Conservation (phyloP, 2,329 filamentous ascomycete genomes). For the Bisporella sp. region DNA sequence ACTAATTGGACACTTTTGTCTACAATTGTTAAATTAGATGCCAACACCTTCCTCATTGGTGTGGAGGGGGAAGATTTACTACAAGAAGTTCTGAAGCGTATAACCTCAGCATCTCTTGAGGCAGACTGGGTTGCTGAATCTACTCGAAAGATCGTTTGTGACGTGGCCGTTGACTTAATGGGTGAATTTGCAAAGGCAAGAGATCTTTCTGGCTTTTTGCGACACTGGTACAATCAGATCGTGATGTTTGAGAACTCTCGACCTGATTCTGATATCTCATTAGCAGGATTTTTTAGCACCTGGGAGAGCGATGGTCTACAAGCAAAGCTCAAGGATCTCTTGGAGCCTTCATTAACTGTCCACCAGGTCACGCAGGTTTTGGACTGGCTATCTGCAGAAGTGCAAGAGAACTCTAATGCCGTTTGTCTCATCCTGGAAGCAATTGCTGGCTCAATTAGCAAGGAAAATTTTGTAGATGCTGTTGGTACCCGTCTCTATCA, state of each 20-base stretch:
- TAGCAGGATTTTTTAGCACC: conserved; percentile 13
- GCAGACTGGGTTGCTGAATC: conserved; percentile 11
- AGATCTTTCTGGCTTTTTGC: conserved; percentile 33
- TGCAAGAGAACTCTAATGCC: conserved; percentile 16
- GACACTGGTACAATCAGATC: conserved; percentile 30
- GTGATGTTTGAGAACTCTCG: conserved; percentile 21
- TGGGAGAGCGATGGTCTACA: conserved; percentile 27
- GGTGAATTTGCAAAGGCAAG: conserved; percentile 33
- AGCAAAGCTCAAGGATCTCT: conserved; percentile 19
- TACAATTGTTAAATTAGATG: conserved; percentile 36
- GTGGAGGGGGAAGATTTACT: conserved; percentile 24
- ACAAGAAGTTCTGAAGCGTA: conserved; percentile 25
- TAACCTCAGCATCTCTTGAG: conserved; percentile 22
- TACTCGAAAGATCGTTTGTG: conserved; percentile 24
- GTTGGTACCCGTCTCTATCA: conserved; percentile 28
- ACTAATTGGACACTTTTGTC: conserved; percentile 35
- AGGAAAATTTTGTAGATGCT: conserved; percentile 27
- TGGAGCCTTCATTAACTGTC: conserved; percentile 31
- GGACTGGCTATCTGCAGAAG: conserved; percentile 27
- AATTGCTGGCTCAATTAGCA: conserved; percentile 29
- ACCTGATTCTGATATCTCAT: not conserved
- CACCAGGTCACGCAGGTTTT: conserved; percentile 31
- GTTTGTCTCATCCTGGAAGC: conserved; percentile 32
- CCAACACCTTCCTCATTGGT: conserved; percentile 36
- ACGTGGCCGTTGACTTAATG: conserved; percentile 34